Conservation (phyloP, 1,139 yeast species). For the Geotrichum citri-aurantii region DNA sequence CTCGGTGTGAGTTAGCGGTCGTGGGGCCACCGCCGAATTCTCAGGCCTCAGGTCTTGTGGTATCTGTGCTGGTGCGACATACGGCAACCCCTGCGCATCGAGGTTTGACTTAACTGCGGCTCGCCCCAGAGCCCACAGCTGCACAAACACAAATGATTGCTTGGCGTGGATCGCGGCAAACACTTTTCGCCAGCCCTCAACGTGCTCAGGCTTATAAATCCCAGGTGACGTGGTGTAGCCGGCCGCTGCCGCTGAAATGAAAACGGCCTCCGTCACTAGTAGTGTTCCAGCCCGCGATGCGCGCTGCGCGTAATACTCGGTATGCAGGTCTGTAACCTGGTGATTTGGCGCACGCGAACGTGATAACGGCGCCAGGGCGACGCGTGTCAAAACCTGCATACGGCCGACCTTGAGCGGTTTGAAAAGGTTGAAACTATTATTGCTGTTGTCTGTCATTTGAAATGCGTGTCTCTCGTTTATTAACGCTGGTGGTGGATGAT, state of each 20-base stretch:
- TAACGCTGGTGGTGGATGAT: slow-evolving; percentile 1
- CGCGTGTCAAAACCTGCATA: slow-evolving; percentile 34
- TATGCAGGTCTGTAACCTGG: slow-evolving; percentile 43
- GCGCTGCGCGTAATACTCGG: slow-evolving; percentile 49
- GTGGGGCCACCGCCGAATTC: slow-evolving; percentile 28
- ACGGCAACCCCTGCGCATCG: slow-evolving; percentile 34
- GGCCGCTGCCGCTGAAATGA: slow-evolving; percentile 35
- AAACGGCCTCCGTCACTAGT: slow-evolving; percentile 41
- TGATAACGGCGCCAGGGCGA: slow-evolving; percentile 48
- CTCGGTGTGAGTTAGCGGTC: slow-evolving; percentile 43
- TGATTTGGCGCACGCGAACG: slow-evolving; percentile 36
- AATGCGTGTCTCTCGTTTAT: no score
- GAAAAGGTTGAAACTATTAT: slow-evolving; percentile 16
- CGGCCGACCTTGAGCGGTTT: slow-evolving; percentile 27
- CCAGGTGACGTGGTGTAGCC: slow-evolving; percentile 49
- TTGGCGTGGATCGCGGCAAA: slow-evolving; percentile 49
- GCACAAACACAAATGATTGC: slow-evolving; percentile 47
- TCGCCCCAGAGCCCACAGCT: slow-evolving; percentile 60
- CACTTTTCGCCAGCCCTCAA: slow-evolving; percentile 47
- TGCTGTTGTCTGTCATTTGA: background rate
- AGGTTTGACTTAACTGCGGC: slow-evolving; percentile 43
- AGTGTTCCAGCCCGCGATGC: slow-evolving; percentile 48
- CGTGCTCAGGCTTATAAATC: slow-evolving; percentile 45
- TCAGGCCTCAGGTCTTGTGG: slow-evolving; percentile 32
- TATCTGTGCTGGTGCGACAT: slow-evolving; percentile 20